phyloP scores from a whole-genome alignment of 2,329 filamentous ascomycete genomes.

The Sporothrix variecibatus region DNA sequence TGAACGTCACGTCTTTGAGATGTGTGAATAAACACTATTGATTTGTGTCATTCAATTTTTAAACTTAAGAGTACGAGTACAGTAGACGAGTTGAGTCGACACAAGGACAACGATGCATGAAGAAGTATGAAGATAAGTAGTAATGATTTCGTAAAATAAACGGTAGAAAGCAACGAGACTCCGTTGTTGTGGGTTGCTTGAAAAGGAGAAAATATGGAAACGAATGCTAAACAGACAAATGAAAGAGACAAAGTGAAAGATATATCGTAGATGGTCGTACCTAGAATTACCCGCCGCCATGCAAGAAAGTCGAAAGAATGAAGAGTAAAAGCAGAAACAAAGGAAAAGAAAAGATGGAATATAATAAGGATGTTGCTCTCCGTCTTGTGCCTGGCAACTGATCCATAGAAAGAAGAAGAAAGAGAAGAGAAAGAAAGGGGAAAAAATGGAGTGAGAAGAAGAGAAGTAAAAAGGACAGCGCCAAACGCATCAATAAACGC shows the following conservation, averaged over 20 bases:
- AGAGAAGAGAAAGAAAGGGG: background rate
- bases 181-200: background rate
- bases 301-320: background rate
- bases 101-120: background rate
- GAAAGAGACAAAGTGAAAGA: background rate
- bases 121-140: background rate
- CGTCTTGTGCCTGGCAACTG: background rate
- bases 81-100: background rate
- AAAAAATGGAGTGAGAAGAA: background rate
- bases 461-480: slow-evolving; percentile 35
- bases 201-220: background rate
- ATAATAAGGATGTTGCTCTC: background rate
- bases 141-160: background rate
- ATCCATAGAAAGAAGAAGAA: background rate
- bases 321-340: background rate
- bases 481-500: background rate
- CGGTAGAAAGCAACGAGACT: background rate
- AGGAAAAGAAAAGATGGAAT: background rate
- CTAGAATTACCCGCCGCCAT: background rate
- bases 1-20: background rate
- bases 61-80: background rate
- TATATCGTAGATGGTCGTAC: background rate
- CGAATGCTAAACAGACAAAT: background rate
- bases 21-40: background rate
- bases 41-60: background rate